Evolutionary conservation across 768 basidiomycete genomes (phyloP).

Genomic region (Tephrocybe sp.): DNA sequence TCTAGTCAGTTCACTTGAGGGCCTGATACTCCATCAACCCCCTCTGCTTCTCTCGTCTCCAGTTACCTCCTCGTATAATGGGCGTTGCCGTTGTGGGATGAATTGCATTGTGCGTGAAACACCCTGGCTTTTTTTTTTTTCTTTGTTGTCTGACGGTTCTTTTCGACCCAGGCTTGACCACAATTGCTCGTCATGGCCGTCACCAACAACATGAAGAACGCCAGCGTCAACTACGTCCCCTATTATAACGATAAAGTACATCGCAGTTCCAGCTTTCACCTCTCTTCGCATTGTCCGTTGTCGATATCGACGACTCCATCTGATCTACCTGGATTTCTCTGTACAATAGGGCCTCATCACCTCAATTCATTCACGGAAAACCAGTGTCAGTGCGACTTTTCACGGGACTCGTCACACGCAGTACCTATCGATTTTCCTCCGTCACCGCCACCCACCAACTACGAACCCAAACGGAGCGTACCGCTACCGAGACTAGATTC

Average conservation of each 20-base stretch:
- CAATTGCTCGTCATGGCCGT: conserved; percentile 8
- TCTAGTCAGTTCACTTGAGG: background rate
- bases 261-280: background rate
- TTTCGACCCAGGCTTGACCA: conserved; percentile 15
- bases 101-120: conserved; percentile 18
- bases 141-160: conserved; percentile 13
- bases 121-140: conserved; percentile 5
- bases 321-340: conserved; percentile 15
- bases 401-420: background rate
- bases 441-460: conserved; percentile 28
- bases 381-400: background rate
- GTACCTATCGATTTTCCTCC: conserved; percentile 12
- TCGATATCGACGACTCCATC: conserved; percentile 10
- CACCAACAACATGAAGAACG: conserved; percentile 13
- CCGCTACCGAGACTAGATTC: conserved; percentile 20
- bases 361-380: background rate
- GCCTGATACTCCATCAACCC: conserved; percentile 14
- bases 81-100: conserved; percentile 10
- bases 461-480: conserved; percentile 25
- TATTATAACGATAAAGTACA: conserved; percentile 8
- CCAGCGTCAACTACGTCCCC: conserved; percentile 1
- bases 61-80: conserved; percentile 11
- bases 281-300: background rate
- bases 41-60: conserved; percentile 7
- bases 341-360: conserved; percentile 11